Percentiles rank a stretch among this genome's conserved stretches.
Conservation (phyloP, 2,329 filamentous ascomycete genomes). For the Fusarium keratoplasticum region DNA sequence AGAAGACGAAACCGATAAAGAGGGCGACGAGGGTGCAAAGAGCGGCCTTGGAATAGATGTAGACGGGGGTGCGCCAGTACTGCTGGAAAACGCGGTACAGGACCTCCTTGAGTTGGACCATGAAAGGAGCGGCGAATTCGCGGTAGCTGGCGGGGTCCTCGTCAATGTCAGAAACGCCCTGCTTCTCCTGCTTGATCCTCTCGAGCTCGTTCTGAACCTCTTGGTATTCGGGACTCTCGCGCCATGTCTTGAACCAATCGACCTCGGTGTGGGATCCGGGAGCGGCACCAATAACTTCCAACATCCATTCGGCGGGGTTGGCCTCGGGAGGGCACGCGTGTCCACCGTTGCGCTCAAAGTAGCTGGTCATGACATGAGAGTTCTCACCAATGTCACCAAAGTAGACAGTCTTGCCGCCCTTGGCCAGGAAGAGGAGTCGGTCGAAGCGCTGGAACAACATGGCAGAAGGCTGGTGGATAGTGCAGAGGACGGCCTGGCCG, state of each 20-base stretch:
- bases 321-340: conserved; percentile 72
- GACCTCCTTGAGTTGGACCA: conserved; percentile 74
- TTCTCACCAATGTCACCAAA: conserved; percentile 83
- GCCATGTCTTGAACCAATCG: conserved; percentile 75
- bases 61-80: conserved; percentile 90
- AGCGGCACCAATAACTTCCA: conserved; percentile 71
- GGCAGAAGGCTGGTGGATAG: conserved; percentile 96
- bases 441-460: conserved; percentile 95
- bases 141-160: conserved; percentile 64
- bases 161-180: conserved; percentile 45
- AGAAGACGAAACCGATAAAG: conserved; percentile 88
- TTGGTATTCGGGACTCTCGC: conserved; percentile 66
- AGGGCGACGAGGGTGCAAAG: conserved; percentile 75
- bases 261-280: conserved; percentile 72
- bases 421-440: conserved; percentile 80
- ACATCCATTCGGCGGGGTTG: conserved; percentile 88
- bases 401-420: conserved; percentile 82
- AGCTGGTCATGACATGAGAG: conserved; percentile 74
- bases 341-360: conserved; percentile 81
- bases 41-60: conserved; percentile 85
- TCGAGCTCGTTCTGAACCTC: conserved; percentile 68
- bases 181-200: conserved; percentile 64
- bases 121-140: conserved; percentile 85
- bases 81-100: conserved; percentile 84
- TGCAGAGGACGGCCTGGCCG: conserved; percentile 94